Percentiles rank a stretch among this genome's conserved stretches.
Evolutionary conservation across 2,329 filamentous ascomycete genomes (phyloP).

Genomic region (Fusarium luffae): DNA sequence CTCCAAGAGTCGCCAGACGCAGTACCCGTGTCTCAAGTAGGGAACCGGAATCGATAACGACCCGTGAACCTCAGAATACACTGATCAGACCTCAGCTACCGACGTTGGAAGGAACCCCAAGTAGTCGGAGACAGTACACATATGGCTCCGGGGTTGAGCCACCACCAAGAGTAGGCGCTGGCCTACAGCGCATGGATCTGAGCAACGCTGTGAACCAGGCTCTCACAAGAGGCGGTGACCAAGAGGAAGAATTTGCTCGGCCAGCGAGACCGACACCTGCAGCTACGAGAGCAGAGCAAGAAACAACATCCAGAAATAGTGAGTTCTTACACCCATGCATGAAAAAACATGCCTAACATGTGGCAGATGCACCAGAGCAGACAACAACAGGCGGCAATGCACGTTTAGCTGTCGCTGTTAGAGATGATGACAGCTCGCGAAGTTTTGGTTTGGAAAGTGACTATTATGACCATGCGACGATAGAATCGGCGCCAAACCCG

Average conservation of each 20-base stretch:
- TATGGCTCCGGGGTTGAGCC: slow-evolving; percentile 54
- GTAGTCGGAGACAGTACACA: slow-evolving; percentile 52
- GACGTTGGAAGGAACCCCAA: slow-evolving; percentile 48
- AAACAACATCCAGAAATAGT: slow-evolving; percentile 37
- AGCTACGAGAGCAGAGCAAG: slow-evolving; percentile 28
- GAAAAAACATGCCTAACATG: slow-evolving; percentile 6
- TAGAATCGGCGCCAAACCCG: slow-evolving; percentile 46
- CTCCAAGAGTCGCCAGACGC: slow-evolving; percentile 39
- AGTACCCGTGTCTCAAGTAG: slow-evolving; percentile 31
- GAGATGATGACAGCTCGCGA: slow-evolving; percentile 49
- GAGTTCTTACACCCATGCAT: background rate
- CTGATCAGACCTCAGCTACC: slow-evolving; percentile 41
- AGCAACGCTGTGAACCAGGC: slow-evolving; percentile 47
- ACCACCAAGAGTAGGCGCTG: slow-evolving; percentile 37
- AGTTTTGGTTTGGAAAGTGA: slow-evolving; percentile 54
- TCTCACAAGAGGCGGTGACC: slow-evolving; percentile 37
- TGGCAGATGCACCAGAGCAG: slow-evolving; percentile 3
- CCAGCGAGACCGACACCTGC: slow-evolving; percentile 10
- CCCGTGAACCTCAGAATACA: slow-evolving; percentile 13
- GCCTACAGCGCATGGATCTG: slow-evolving; percentile 44
- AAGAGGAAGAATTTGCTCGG: slow-evolving; percentile 34
- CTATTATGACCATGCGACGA: slow-evolving; percentile 52
- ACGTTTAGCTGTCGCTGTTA: slow-evolving; percentile 20
- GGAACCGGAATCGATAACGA: slow-evolving; percentile 31
- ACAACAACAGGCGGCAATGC: background rate